Evolutionary conservation across 768 basidiomycete species (phyloP).

Genomic region (Boletus pseudopeckii): DNA sequence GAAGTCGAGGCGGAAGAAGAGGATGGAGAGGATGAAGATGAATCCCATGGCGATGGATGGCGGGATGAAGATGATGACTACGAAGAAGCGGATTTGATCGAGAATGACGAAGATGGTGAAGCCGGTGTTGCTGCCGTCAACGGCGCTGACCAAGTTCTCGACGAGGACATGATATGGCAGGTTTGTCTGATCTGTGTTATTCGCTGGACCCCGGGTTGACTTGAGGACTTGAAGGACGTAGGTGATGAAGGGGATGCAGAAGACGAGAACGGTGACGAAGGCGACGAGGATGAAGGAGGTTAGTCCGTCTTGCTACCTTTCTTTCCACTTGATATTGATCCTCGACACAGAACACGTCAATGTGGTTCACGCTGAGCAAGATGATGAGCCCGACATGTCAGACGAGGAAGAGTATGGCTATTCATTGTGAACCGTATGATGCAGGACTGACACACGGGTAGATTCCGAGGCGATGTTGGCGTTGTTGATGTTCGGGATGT

Average conservation of each 20-base stretch:
- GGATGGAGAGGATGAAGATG: slow-evolving; percentile 55
- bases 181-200: slow-evolving; percentile 31
- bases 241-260: slow-evolving; percentile 51
- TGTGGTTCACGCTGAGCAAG: slow-evolving; percentile 60
- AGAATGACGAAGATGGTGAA: slow-evolving; percentile 57
- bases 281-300: slow-evolving; percentile 37
- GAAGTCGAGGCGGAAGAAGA: slow-evolving; percentile 67
- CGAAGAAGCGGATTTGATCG: slow-evolving; percentile 57
- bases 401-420: slow-evolving; percentile 61
- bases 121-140: slow-evolving; percentile 48
- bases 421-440: background rate
- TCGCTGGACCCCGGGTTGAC: slow-evolving; percentile 10
- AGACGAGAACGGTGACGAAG: slow-evolving; percentile 62
- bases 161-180: slow-evolving; percentile 58
- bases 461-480: slow-evolving; percentile 40
- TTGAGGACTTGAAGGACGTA: slow-evolving; percentile 42
- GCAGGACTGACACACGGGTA: slow-evolving; percentile 23
- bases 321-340: slow-evolving; percentile 8
- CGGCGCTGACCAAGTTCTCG: slow-evolving; percentile 46
- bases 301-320: background rate
- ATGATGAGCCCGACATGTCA: slow-evolving; percentile 60
- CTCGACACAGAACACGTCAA: slow-evolving; percentile 44
- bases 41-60: slow-evolving; percentile 48
- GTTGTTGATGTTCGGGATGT: slow-evolving; percentile 36
- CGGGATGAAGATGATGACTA: slow-evolving; percentile 52